These are phyloP conservation scores for Talaromyces sp. DNA, from an alignment of 2,329 filamentous ascomycete genomes.

Conservation along the genomic window DNA sequence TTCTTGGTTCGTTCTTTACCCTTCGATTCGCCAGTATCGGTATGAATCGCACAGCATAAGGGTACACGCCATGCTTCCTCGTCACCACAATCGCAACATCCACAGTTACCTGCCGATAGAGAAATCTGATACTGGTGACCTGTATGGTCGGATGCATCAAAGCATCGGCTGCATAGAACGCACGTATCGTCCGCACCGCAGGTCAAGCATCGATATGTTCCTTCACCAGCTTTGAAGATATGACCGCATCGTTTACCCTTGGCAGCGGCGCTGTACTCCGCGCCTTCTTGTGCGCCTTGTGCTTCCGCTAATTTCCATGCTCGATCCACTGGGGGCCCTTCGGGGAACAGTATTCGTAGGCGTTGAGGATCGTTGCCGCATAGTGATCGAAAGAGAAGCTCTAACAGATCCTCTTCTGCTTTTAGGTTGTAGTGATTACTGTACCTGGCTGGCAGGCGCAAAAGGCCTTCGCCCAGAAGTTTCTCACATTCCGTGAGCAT, in stretches of 20 bases:
- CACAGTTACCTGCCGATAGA: slow-evolving; percentile 83
- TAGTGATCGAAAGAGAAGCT: slow-evolving; percentile 80
- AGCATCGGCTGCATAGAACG: slow-evolving; percentile 88
- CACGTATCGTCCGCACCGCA: slow-evolving; percentile 94
- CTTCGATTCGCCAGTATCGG: slow-evolving; percentile 52
- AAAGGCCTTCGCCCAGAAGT: slow-evolving; percentile 77
- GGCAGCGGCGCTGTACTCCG: slow-evolving; percentile 88
- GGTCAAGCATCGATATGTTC: slow-evolving; percentile 88
- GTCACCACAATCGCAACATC: slow-evolving; percentile 96
- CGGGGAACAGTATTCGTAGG: slow-evolving; percentile 74
- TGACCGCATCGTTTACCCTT: slow-evolving; percentile 93
- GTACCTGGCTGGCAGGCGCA: slow-evolving; percentile 68
- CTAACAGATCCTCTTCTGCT: slow-evolving; percentile 67
- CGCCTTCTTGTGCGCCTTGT: slow-evolving; percentile 87
- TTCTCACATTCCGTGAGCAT: slow-evolving; percentile 58
- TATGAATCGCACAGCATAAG: slow-evolving; percentile 85
- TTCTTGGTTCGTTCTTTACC: slow-evolving; percentile 53
- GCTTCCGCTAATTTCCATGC: slow-evolving; percentile 75
- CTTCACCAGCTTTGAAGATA: slow-evolving; percentile 92
- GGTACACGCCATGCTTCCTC: slow-evolving; percentile 87
- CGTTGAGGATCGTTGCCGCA: slow-evolving; percentile 69
- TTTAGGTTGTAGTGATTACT: slow-evolving; percentile 68
- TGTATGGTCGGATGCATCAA: slow-evolving; percentile 89
- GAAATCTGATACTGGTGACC: slow-evolving; percentile 87
- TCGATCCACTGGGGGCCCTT: slow-evolving; percentile 56